These are phyloP conservation scores for Camelina hispida DNA, from an alignment of 345 rosid genomes.

Conservation along the genomic window DNA sequence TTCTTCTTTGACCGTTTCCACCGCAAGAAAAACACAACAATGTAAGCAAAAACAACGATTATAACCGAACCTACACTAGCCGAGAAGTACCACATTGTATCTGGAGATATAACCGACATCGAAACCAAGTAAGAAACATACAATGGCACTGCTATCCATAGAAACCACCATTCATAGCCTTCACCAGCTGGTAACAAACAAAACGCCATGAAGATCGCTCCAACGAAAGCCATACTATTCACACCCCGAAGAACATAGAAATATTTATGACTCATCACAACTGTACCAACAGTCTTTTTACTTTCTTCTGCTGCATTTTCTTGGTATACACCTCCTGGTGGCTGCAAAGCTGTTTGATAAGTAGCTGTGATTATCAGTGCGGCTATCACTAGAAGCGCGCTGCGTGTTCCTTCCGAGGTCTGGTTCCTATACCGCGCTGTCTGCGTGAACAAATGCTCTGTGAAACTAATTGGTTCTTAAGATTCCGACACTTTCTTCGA, in stretches of 20 bases:
- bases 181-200: slow-evolving; percentile 41
- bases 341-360: slow-evolving; percentile 43
- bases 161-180: slow-evolving; percentile 20
- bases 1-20: slow-evolving; percentile 37
- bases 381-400: slow-evolving; percentile 41
- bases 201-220: slow-evolving; percentile 22
- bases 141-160: slow-evolving; percentile 28
- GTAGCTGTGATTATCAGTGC: slow-evolving; percentile 48
- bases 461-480: slow-evolving; percentile 13
- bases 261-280: slow-evolving; percentile 28
- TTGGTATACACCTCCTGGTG: slow-evolving; percentile 45
- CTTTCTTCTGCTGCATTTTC: slow-evolving; percentile 16
- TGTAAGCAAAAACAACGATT: no score
- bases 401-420: slow-evolving; percentile 35
- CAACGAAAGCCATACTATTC: slow-evolving; percentile 35
- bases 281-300: slow-evolving; percentile 26
- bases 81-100: slow-evolving; percentile 14
- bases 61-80: background rate
- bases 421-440: slow-evolving; percentile 19
- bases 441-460: slow-evolving; percentile 14
- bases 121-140: slow-evolving; percentile 36
- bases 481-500: slow-evolving; percentile 15
- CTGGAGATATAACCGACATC: slow-evolving; percentile 32
- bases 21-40: slow-evolving; percentile 21
- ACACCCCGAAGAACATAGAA: slow-evolving; percentile 23